Conservation (phyloP, 179 eudicot species). For the Drosera spatulata region DNA sequence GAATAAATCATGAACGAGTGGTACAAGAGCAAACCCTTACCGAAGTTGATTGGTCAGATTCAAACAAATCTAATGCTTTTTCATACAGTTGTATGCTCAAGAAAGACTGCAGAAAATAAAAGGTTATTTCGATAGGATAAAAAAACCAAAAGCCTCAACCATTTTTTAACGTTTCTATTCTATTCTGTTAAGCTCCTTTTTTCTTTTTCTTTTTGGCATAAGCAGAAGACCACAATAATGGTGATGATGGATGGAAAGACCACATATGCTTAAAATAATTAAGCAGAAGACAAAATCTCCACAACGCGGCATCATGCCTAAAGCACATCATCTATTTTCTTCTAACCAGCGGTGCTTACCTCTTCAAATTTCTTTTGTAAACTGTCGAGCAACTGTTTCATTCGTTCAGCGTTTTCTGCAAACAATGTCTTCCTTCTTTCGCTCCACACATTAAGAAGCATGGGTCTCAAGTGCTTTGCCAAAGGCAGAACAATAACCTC, state of each 20-base stretch:
- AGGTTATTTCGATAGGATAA: neutral
- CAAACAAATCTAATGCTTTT: constrained; percentile 88
- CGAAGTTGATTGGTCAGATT: constrained; percentile 76
- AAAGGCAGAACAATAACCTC: constrained; percentile 68
- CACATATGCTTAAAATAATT: too few relatives aligned
- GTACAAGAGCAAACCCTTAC: constrained; percentile 30
- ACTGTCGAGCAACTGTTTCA: constrained; percentile 55
- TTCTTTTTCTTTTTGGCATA: too few relatives aligned
- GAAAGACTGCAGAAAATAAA: constrained; percentile 44
- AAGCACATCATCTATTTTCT: too few relatives aligned
- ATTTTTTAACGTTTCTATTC: too few relatives aligned
- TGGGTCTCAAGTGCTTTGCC: constrained; percentile 75
- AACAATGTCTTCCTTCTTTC: constrained; percentile 66
- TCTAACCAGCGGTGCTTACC: constrained; percentile 23
- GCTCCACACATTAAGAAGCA: constrained; percentile 74
- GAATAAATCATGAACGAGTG: constrained; percentile 5
- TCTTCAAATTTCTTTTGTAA: constrained; percentile 85
- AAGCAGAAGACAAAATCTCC: too few relatives aligned
- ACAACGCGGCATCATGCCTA: too few relatives aligned
- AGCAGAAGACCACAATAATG: too few relatives aligned
- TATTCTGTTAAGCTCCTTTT: too few relatives aligned
- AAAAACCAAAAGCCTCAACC: too few relatives aligned
- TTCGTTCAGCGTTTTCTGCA: constrained; percentile 77
- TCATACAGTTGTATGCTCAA: constrained; percentile 79
- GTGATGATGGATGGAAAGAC: too few relatives aligned